Base-by-base conservation (phyloP, 108 stramenopile genomes). In the Cyclostephanos tholiformis region DNA sequence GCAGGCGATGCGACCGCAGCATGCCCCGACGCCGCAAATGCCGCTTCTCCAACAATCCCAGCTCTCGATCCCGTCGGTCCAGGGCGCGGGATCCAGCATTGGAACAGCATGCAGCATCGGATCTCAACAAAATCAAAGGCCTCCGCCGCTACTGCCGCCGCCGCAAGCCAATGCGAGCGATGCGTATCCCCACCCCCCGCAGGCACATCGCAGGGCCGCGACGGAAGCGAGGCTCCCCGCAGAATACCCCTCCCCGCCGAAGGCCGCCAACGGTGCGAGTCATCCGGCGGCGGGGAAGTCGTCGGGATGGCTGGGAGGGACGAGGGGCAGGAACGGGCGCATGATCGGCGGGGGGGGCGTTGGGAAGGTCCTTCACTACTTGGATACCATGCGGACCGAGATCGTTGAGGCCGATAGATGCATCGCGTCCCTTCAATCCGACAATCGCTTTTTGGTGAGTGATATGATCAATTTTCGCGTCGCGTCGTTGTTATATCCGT, bases 331-430 rank as follows among this genome's bases (percentile, higher is more conserved):
- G 57, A 69, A 65, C 59, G 73, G 80, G 0, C 73, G 73, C 14
- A 56, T 81, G 30, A 57, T 81, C n/a, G 80, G 80, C 19, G 51
- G 57, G 27, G 71, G 63, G 44, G 90, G 90, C 32, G 82, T 94
- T 10, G 93, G 93, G 30, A 94, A 94, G 71, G 63, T 90, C 12
- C 86, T 88, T 26, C 85, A 94, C 57, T 81, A 90, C 61, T 69
- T 94, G 29, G 90, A 91, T 29, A 88, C 89, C 57, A 79, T 94
- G 71, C 86, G 88, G 41, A 43, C 66, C n/a, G 93, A 94, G 74
- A 89, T 94, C 7, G 64, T 80, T 4, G 86, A 90, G 25, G 93
- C 93, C 19, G 93, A 94, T 69, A 62, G 71, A 20, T 83, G 72
- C 41, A 82, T 91, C 3, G 74, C 84, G 52, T 82, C 80, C 0